A percentile compares a stretch with the other conserved stretches of the same genome.
Conservation (phyloP, 768 basidiomycete genomes). For the Lactifluus subvellereus region DNA sequence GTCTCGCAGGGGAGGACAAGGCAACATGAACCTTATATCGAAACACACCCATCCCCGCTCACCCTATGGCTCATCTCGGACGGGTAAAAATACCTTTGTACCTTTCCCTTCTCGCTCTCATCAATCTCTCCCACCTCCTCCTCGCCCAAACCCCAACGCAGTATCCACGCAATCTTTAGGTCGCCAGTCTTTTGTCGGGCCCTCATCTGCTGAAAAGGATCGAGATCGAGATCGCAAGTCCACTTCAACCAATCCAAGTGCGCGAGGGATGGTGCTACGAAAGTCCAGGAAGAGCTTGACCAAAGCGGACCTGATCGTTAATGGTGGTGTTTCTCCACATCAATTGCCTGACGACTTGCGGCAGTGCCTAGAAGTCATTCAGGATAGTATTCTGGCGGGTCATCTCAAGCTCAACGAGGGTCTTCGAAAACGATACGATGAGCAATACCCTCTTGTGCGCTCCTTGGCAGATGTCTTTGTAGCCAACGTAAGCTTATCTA, state of each 20-base stretch:
- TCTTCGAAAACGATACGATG: conserved; percentile 85
- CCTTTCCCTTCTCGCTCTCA: conserved; percentile 80
- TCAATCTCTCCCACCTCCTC: conserved; percentile 65
- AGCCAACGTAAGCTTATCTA: conserved; percentile 58
- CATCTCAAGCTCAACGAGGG: conserved; percentile 83
- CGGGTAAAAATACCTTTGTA: conserved; percentile 43
- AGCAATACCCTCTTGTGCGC: conserved; percentile 91
- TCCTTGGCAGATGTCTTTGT: conserved; percentile 96
- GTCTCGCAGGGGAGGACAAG: conserved; percentile 29
- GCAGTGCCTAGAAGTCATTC: conserved; percentile 79
- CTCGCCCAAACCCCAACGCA: conserved; percentile 46
- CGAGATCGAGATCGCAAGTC: conserved; percentile 36
- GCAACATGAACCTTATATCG: conserved; percentile 30
- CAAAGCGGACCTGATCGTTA: conserved; percentile 35
- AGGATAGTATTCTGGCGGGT: conserved; percentile 81
- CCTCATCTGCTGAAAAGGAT: conserved; percentile 38
- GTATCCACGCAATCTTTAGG: conserved; percentile 73
- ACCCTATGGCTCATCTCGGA: conserved; percentile 55
- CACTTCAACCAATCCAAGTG: conserved; percentile 32
- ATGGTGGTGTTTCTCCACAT: conserved; percentile 59
- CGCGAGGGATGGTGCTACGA: conserved; percentile 51
- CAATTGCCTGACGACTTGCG: conserved; percentile 84
- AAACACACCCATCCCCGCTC: conserved; percentile 72
- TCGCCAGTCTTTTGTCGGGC: conserved; percentile 53
- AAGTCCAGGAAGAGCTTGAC: conserved; percentile 65